Conservation (phyloP, 768 basidiomycete species). For the Tephrocybe sp. region DNA sequence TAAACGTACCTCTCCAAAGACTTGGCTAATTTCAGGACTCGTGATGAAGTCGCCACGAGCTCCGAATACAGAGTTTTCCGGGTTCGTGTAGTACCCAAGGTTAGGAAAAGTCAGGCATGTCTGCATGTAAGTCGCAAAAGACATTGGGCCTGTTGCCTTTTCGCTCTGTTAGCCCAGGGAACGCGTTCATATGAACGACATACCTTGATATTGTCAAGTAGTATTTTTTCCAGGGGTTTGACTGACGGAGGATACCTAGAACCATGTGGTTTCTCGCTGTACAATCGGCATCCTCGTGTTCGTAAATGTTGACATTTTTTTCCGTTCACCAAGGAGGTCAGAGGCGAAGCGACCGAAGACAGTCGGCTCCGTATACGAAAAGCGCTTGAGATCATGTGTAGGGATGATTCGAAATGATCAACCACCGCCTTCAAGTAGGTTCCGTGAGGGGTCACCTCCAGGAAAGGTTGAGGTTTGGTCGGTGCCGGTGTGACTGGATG, state of each 20-base stretch:
- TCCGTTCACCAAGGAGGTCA: not conserved
- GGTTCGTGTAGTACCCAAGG: conserved; percentile 90
- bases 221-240: conserved; percentile 60
- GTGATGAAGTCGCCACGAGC: conserved; percentile 91
- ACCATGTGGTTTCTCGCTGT: conserved; percentile 10
- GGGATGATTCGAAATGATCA: not conserved
- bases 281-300: conserved; percentile 5
- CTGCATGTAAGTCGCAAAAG: conserved; percentile 89
- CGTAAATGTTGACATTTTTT: conserved; percentile 1
- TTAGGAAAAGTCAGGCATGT: conserved; percentile 88
- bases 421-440: not conserved
- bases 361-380: conserved; percentile 9
- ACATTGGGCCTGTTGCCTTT: conserved; percentile 86
- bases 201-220: conserved; percentile 75
- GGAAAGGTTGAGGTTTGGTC: not conserved
- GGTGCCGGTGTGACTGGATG: conserved; percentile 21
- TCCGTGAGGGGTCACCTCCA: not conserved
- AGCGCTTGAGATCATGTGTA: conserved; percentile 2
- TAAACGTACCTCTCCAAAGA: conserved; percentile 87
- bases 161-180: conserved; percentile 6
- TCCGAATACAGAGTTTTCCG: conserved; percentile 77
- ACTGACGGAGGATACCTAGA: conserved; percentile 14
- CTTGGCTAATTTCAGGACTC: conserved; percentile 93
- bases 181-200: conserved; percentile 4
- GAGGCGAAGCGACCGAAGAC: not conserved